These are phyloP conservation scores for Alternaria sp. DNA, from an alignment of 2,329 filamentous ascomycete genomes.

Conservation along the genomic window DNA sequence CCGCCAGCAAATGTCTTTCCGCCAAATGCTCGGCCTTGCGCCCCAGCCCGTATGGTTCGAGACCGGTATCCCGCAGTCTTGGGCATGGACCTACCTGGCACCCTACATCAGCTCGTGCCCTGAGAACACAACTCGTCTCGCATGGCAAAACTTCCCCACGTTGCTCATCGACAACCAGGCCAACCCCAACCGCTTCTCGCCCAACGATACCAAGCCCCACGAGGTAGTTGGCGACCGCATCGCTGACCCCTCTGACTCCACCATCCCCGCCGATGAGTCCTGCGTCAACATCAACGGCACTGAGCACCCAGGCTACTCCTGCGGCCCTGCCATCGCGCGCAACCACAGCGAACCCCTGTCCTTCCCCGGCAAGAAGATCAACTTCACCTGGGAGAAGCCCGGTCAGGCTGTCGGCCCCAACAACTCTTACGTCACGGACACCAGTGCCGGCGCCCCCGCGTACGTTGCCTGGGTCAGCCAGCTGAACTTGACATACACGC, in stretches of 20 bases:
- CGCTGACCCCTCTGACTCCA: conserved; percentile 61
- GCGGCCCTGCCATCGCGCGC: conserved; percentile 68
- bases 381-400: conserved; percentile 74
- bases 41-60: conserved; percentile 87
- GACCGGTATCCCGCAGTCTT: conserved; percentile 79
- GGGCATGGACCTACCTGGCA: conserved; percentile 82
- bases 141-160: conserved; percentile 85
- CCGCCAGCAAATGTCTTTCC: conserved; percentile 83
- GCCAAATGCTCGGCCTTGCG: conserved; percentile 79
- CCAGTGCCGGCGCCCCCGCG: conserved; percentile 62
- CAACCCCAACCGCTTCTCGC: conserved; percentile 72
- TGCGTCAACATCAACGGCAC: conserved; percentile 65
- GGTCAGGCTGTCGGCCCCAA: conserved; percentile 77
- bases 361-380: conserved; percentile 75
- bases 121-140: conserved; percentile 71
- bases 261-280: conserved; percentile 54
- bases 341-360: conserved; percentile 76
- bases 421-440: conserved; percentile 76
- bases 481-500: conserved; percentile 63
- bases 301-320: conserved; percentile 63
- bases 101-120: conserved; percentile 83
- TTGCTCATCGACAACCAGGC: conserved; percentile 77
- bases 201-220: conserved; percentile 65
- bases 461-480: conserved; percentile 81
- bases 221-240: conserved; percentile 69